Conservation (phyloP, 1,284 basidiomycete genomes). For the Boletellus sp. region DNA sequence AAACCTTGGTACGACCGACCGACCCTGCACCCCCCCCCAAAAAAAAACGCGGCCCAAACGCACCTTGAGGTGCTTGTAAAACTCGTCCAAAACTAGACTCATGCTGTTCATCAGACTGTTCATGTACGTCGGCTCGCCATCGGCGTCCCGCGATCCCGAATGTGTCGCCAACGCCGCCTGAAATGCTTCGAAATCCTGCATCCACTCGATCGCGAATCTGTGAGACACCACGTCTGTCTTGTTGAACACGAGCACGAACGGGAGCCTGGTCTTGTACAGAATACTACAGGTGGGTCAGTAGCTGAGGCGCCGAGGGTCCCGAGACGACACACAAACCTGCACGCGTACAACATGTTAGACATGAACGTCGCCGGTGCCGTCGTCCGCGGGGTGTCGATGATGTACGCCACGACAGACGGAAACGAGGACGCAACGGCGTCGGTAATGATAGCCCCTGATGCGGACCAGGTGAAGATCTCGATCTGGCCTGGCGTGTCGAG, state of each 20-base stretch:
- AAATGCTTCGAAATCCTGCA: conserved; percentile 94
- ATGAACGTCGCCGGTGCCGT: conserved; percentile 97
- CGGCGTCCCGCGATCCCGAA: conserved; percentile 64
- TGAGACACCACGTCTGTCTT: conserved; percentile 92
- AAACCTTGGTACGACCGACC: too few relatives aligned
- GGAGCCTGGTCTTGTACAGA: conserved; percentile 96
- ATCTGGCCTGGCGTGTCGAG: conserved; percentile 99
- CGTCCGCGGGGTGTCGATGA: conserved; percentile 96
- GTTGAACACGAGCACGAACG: conserved; percentile 98
- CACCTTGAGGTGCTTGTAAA: conserved; percentile 94
- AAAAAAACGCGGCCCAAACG: not conserved
- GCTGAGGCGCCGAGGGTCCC: too few relatives aligned
- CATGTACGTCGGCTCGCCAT: conserved; percentile 96
- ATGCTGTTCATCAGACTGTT: conserved; percentile 99
- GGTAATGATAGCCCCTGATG: conserved; percentile 97
- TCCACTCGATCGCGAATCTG: conserved; percentile 95
- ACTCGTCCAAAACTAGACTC: conserved; percentile 97
- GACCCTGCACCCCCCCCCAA: too few relatives aligned
- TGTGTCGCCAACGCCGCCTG: conserved; percentile 70
- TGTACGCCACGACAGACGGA: conserved; percentile 93
- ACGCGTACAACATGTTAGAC: conserved; percentile 99
- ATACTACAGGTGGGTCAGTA: too few relatives aligned
- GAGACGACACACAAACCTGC: conserved; percentile 64
- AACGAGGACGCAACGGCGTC: conserved; percentile 93
- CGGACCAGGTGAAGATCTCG: conserved; percentile 99